Evolutionary conservation across 108 stramenopile species (phyloP).

Genomic region (Pseudonitzschia pungens): DNA sequence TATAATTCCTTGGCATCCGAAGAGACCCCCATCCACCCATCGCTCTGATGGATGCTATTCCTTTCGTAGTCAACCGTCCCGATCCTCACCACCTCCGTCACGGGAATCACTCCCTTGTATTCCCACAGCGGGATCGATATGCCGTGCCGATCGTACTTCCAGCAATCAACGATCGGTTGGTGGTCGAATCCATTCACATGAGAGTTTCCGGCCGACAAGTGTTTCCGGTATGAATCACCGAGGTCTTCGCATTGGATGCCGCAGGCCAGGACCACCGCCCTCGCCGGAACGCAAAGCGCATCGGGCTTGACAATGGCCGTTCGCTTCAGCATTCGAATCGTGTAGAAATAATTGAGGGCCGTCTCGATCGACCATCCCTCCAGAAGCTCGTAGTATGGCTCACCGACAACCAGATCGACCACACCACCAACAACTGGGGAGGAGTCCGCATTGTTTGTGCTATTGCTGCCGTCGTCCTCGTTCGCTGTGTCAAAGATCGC

Average conservation of each 20-base stretch:
- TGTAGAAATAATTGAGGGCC: conserved; percentile 74
- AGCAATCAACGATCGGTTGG: conserved; percentile 49
- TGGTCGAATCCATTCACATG: conserved; percentile 61
- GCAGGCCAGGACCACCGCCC: conserved; percentile 64
- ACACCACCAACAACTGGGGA: neutral
- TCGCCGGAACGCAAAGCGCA: conserved; percentile 49
- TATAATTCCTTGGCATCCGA: too few relatives aligned
- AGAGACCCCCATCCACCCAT: neutral
- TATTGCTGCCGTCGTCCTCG: neutral
- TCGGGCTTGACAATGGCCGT: conserved; percentile 38
- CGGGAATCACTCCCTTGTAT: conserved; percentile 44
- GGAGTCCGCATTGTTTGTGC: neutral
- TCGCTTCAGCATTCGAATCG: conserved; percentile 45
- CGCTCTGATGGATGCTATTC: neutral
- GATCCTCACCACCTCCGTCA: conserved; percentile 48
- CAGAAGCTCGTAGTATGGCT: conserved; percentile 78
- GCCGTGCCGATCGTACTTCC: conserved; percentile 44
- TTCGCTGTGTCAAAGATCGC: neutral
- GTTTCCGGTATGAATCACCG: conserved; percentile 45
- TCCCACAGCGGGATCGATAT: conserved; percentile 65
- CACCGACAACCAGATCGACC: conserved; percentile 66
- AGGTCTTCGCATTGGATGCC: conserved; percentile 61
- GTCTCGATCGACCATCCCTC: conserved; percentile 79
- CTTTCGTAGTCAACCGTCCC: conserved; percentile 51
- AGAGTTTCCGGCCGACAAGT: conserved; percentile 1